Conservation (phyloP, 1,284 basidiomycete genomes). For the Ganoderma leucocontextum region DNA sequence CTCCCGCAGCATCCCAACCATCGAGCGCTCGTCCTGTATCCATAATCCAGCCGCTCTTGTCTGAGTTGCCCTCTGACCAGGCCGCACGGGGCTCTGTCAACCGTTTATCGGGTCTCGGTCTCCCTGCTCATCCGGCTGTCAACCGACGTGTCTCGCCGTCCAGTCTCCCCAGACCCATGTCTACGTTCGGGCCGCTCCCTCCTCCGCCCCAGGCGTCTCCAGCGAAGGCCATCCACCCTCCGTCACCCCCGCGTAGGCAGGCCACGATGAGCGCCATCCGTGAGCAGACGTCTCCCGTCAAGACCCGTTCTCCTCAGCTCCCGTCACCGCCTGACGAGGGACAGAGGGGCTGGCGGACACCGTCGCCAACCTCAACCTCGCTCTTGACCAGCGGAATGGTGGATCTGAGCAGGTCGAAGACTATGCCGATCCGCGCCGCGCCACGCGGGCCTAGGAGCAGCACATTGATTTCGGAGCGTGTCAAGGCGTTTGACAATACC, state of each 20-base stretch:
- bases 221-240: slow-evolving; percentile 3
- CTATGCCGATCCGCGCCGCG: slow-evolving; percentile 31
- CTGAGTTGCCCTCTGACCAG: slow-evolving; percentile 16
- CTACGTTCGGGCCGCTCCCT: slow-evolving; percentile 25
- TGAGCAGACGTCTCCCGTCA: slow-evolving; percentile 17
- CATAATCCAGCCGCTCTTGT: slow-evolving; percentile 7
- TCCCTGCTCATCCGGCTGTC: slow-evolving; percentile 34
- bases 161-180: slow-evolving; percentile 23
- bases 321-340: slow-evolving; percentile 29
- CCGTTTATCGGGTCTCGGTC: slow-evolving; percentile 31
- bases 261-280: slow-evolving; percentile 24
- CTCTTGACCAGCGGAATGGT: slow-evolving; percentile 16
- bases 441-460: slow-evolving; percentile 49
- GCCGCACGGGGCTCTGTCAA: slow-evolving; percentile 21
- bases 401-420: slow-evolving; percentile 36
- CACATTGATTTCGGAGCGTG: slow-evolving; percentile 55
- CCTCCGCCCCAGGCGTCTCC: slow-evolving; percentile 25
- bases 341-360: slow-evolving; percentile 26
- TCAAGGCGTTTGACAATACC: slow-evolving; percentile 47
- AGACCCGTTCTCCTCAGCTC: slow-evolving; percentile 22
- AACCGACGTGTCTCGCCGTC: slow-evolving; percentile 27
- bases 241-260: slow-evolving; percentile 18
- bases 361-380: slow-evolving; percentile 24
- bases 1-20: slow-evolving; percentile 31
- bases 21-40: slow-evolving; percentile 17